Evolutionary conservation across 441 rosid genomes (phyloP).

Genomic region (Breynia disticha): DNA sequence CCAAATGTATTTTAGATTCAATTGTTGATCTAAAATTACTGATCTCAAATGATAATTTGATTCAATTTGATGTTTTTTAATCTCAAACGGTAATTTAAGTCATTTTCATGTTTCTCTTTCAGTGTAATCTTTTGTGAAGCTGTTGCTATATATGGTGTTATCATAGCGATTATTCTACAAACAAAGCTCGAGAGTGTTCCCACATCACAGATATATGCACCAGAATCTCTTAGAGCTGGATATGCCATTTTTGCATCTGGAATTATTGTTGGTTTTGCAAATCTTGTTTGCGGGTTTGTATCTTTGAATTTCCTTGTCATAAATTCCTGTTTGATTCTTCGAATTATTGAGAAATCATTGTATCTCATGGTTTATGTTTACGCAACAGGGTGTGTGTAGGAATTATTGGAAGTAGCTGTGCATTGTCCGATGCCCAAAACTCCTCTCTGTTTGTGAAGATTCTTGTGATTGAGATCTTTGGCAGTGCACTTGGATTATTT

Average conservation of each 20-base stretch:
- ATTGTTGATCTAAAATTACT: too few species aligned
- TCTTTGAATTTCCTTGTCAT: slow-evolving; percentile 18
- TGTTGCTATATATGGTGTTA: slow-evolving; percentile 96
- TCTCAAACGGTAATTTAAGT: slow-evolving; percentile 8
- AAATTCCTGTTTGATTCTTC: not conserved
- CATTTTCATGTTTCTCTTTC: slow-evolving; percentile 19
- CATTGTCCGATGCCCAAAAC: slow-evolving; percentile 94
- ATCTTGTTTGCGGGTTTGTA: slow-evolving; percentile 90
- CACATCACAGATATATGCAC: slow-evolving; percentile 41
- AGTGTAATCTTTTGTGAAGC: slow-evolving; percentile 98
- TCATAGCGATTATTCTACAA: slow-evolving; percentile 90
- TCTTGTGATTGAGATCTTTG: slow-evolving; percentile 95
- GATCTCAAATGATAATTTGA: slow-evolving; percentile 7
- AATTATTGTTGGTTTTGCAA: slow-evolving; percentile 93
- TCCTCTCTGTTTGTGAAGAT: slow-evolving; percentile 93
- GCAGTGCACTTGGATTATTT: slow-evolving; percentile 94
- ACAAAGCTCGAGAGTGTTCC: slow-evolving; percentile 95
- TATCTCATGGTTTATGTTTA: slow-evolving; percentile 8
- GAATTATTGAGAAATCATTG: not conserved
- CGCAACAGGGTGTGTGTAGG: slow-evolving; percentile 79
- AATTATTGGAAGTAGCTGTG: slow-evolving; percentile 96
- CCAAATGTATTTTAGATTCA: too few species aligned
- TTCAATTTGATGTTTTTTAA: slow-evolving; percentile 12
- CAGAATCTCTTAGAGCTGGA: slow-evolving; percentile 95
- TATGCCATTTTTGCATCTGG: slow-evolving; percentile 97